These are phyloP conservation scores for Chalaropsis thielavioides DNA, from an alignment of 2,329 filamentous ascomycete species.

Conservation along the genomic window DNA sequence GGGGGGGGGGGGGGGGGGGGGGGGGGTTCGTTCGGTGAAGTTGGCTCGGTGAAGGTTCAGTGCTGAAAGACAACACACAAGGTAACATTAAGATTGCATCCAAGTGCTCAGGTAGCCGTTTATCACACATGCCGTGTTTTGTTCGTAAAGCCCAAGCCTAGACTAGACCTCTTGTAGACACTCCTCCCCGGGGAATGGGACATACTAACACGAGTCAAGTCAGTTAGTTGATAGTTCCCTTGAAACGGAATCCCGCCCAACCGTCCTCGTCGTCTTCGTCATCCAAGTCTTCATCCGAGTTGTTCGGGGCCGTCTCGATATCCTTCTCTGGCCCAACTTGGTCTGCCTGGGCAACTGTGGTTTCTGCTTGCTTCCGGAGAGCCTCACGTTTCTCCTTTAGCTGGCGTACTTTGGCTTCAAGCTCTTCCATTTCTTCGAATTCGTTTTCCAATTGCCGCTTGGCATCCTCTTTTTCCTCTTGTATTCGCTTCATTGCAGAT, in stretches of 20 bases:
- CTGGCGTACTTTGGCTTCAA: slow-evolving; percentile 55
- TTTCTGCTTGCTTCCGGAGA: slow-evolving; percentile 32
- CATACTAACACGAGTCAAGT: too few relatives aligned
- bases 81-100: too few relatives aligned
- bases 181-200: too few relatives aligned
- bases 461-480: slow-evolving; percentile 63
- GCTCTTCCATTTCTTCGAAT: slow-evolving; percentile 68
- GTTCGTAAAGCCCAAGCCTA: too few relatives aligned
- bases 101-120: too few relatives aligned
- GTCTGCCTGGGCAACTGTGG: slow-evolving; percentile 21
- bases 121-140: too few relatives aligned
- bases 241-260: slow-evolving; percentile 40
- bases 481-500: slow-evolving; percentile 37
- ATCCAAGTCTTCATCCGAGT: slow-evolving; percentile 25
- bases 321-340: slow-evolving; percentile 22
- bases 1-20: too few relatives aligned
- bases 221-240: slow-evolving; percentile 14
- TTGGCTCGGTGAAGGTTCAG: not conserved
- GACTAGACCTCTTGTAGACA: too few relatives aligned
- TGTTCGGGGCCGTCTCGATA: not conserved
- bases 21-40: too few relatives aligned
- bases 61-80: not conserved
- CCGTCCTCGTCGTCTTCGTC: slow-evolving; percentile 38
- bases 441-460: slow-evolving; percentile 58
- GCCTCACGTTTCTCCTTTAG: slow-evolving; percentile 59